Conservation (phyloP, 305 asterid genomes). For the Solanum aculeatissimum region DNA sequence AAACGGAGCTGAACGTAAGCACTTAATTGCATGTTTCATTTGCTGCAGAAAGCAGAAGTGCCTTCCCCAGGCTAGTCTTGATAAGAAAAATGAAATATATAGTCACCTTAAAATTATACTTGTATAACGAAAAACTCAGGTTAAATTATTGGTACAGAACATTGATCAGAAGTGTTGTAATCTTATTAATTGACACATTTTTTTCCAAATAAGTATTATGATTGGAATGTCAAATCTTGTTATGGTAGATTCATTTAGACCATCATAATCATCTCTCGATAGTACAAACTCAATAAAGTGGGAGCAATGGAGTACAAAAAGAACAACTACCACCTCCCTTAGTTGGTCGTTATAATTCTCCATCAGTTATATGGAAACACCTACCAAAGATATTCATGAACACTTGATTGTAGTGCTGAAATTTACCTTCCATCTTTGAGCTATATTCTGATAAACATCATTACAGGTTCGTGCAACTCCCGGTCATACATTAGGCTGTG, state of each 20-base stretch:
- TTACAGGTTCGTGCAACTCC: conserved; percentile 95
- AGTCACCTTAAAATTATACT: neutral
- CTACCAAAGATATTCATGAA: neutral
- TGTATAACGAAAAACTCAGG: no score
- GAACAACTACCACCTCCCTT: neutral
- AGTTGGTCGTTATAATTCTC: neutral
- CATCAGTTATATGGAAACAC: neutral
- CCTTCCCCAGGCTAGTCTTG: neutral
- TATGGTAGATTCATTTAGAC: neutral
- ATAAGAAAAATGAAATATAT: neutral
- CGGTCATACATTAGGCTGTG: conserved; percentile 90
- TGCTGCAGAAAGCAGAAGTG: neutral
- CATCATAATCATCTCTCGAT: neutral
- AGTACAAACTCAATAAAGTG: neutral
- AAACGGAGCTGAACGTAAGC: neutral
- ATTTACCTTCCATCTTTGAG: neutral
- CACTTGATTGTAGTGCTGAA: neutral
- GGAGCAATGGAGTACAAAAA: neutral
- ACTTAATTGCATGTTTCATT: neutral
- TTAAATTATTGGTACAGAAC: neutral
- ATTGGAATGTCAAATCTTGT: neutral
- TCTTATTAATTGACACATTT: neutral
- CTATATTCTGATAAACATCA: neutral
- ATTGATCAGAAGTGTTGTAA: neutral
- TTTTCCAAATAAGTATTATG: neutral